Conservation (phyloP, 140 eudicot species). For the Eryngium alpinum region DNA sequence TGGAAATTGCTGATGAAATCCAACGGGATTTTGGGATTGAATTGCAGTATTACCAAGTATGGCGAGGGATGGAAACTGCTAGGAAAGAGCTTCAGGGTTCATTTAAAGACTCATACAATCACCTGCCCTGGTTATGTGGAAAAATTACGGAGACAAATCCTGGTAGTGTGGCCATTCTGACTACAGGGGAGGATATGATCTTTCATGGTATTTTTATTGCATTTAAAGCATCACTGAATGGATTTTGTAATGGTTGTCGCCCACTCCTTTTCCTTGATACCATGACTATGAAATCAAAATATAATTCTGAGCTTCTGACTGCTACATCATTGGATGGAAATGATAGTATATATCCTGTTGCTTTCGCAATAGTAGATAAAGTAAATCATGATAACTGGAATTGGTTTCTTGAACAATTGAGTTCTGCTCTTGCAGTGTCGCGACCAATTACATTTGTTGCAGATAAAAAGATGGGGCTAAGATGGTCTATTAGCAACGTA, state of each 20-base stretch:
- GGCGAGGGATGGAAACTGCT: conserved; percentile 15
- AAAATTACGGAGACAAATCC: conserved; percentile 12
- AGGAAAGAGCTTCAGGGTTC: conserved; percentile 17
- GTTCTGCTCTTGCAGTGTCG: conserved; percentile 4
- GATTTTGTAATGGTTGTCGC: conserved; percentile 8
- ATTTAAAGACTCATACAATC: conserved; percentile 12
- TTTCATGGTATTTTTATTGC: conserved; percentile 15
- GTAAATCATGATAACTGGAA: conserved; percentile 13
- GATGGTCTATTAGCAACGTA: background rate
- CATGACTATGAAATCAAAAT: conserved; percentile 9
- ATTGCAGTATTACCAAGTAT: conserved; percentile 12
- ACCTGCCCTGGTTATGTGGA: conserved; percentile 13
- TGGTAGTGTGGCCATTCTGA: conserved; percentile 6
- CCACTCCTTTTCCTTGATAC: conserved; percentile 15
- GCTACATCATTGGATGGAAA: conserved; percentile 13
- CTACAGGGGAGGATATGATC: conserved; percentile 11
- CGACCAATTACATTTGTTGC: conserved; percentile 7
- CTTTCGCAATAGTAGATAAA: conserved; percentile 10
- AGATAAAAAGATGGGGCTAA: conserved; percentile 10
- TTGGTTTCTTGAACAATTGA: conserved; percentile 12
- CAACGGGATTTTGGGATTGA: conserved; percentile 11
- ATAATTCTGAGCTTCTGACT: conserved; percentile 4
- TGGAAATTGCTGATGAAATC: conserved; percentile 11
- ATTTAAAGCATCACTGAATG: conserved; percentile 9
- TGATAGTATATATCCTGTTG: conserved; percentile 8